Base-by-base conservation (phyloP, 331 rosid species). In the Phaseolus coccineus region DNA sequence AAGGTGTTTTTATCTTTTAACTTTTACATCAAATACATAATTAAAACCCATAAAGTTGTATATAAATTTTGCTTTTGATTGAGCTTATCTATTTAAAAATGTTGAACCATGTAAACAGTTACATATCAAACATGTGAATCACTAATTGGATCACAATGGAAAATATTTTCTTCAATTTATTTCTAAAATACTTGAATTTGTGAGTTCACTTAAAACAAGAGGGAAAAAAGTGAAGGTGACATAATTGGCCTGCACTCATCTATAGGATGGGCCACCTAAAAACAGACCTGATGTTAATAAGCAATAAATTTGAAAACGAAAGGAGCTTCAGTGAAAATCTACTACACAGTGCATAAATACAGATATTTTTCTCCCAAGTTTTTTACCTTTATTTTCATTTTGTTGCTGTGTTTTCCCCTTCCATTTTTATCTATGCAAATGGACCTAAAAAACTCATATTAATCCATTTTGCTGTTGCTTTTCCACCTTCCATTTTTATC, bases 251-350 rank as follows among this genome's bases (percentile, higher is more conserved):
- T 82, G 69, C 28, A 56, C 52, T 24, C 58, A 64, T 73, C n/a
- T 56, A 35, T 62, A 10, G 28, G 25, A 83, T 55, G 86, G 77
- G 57, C 83, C 86, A 73, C 52, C 75, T 42, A 66, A 78, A 71
- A 73, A 9, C 68, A 28, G 80, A 37, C 59, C 71, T 72, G 80
- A 35, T 46, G 46, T 77, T 72, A 50, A 77, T 78, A 83, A 50
- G 76, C 83, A 83, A 78, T 83, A 83, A 83, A 78, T 83, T 56
- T 78, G 86, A 83, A 73, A 83, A 83, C 27, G 86, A 83, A 57
- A 79, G 83, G 47, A 66, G 73, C 83, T 46, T 44, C 4, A 8
- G 48, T 73, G 42, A 65, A 78, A 64, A 46, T 77, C 66, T 39
- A 40, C 52, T n/a, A 14, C 10, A 12, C 4, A 40, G 5, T 24